A percentile compares a stretch with the other conserved stretches of the same genome.
Evolutionary conservation across 441 rosid species (phyloP).

Genomic region (Euphorbia schlechtendalii): DNA sequence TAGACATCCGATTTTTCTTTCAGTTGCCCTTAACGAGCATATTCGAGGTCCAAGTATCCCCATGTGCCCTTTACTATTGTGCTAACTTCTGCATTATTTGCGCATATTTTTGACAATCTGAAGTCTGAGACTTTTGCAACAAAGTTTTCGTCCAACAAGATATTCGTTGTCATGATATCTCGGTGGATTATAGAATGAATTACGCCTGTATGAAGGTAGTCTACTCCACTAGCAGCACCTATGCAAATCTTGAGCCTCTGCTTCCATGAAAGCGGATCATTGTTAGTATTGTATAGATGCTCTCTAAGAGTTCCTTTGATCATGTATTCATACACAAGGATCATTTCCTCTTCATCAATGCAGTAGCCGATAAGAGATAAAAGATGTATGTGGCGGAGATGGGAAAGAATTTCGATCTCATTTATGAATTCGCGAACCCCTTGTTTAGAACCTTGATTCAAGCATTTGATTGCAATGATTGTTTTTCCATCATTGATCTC

Average conservation of each 20-base stretch:
- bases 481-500: conserved; percentile 6
- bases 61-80: no score
- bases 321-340: conserved; percentile 40
- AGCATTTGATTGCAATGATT: conserved; percentile 15
- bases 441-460: conserved; percentile 15
- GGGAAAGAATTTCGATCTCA: conserved; percentile 25
- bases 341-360: conserved; percentile 17
- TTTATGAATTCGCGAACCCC: conserved; percentile 17
- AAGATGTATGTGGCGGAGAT: conserved; percentile 15
- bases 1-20: no score
- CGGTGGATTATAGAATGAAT: no score
- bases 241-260: conserved; percentile 20
- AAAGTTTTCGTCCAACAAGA: conserved; percentile 22
- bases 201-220: no score
- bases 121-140: conserved; percentile 23
- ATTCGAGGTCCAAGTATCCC: no score
- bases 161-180: conserved; percentile 21
- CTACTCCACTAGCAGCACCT: conserved; percentile 17
- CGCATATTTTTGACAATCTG: no score
- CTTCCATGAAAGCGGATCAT: conserved; percentile 14
- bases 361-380: conserved; percentile 29
- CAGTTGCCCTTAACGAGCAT: no score
- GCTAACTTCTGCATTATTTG: no score
- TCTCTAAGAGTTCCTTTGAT: no score
- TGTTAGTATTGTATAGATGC: conserved; percentile 6